phyloP scores from a whole-genome alignment of 2,329 filamentous ascomycete species.

The Hymenoscyphus linearis region DNA sequence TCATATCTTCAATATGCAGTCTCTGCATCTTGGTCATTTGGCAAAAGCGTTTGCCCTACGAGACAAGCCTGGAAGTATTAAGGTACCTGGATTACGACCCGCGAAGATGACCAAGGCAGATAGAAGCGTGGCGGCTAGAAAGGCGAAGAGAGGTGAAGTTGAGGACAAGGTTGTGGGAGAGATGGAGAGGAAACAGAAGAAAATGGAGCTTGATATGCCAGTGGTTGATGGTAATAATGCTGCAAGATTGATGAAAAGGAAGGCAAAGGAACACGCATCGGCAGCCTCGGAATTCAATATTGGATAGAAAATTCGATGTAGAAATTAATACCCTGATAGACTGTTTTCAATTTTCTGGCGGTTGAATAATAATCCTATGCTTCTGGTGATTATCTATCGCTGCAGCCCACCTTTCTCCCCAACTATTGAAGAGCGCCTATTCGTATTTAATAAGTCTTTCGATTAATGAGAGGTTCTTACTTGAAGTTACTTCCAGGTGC shows the following conservation, averaged over 20 bases:
- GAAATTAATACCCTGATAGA: neutral
- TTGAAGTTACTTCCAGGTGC: too few relatives aligned
- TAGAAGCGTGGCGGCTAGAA: slow-evolving; percentile 35
- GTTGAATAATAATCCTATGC: neutral
- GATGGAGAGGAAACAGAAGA: slow-evolving; percentile 34
- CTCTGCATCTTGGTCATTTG: slow-evolving; percentile 84
- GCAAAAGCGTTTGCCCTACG: slow-evolving; percentile 90
- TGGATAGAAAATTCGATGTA: slow-evolving; percentile 37
- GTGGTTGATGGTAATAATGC: slow-evolving; percentile 49
- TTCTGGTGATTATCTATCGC: too few relatives aligned
- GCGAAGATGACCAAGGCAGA: slow-evolving; percentile 38
- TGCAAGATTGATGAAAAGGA: slow-evolving; percentile 60
- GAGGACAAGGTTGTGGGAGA: slow-evolving; percentile 31
- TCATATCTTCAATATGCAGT: slow-evolving; percentile 83
- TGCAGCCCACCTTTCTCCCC: too few relatives aligned
- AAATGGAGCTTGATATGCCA: slow-evolving; percentile 34
- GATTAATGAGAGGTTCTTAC: too few relatives aligned
- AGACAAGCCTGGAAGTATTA: slow-evolving; percentile 82
- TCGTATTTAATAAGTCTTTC: too few relatives aligned
- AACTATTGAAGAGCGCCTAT: too few relatives aligned
- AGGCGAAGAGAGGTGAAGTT: slow-evolving; percentile 34
- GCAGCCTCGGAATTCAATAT: slow-evolving; percentile 64
- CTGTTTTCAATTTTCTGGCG: neutral
- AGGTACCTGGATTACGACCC: slow-evolving; percentile 41
- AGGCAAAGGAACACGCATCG: slow-evolving; percentile 51